Evolutionary conservation across 2,329 filamentous ascomycete species (phyloP).

Genomic region (Penicillium sp.): DNA sequence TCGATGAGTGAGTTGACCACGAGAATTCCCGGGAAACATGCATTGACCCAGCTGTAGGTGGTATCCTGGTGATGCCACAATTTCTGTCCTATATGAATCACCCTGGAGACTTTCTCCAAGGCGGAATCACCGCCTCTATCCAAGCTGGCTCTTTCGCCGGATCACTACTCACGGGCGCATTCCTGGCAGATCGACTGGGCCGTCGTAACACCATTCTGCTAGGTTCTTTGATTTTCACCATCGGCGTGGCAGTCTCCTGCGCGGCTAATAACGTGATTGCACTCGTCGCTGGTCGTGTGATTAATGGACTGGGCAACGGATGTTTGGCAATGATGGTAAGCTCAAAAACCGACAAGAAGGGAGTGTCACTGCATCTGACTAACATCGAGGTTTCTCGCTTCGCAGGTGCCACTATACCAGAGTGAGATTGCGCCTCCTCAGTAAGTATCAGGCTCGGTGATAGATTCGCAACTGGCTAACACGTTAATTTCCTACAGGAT

Average conservation of each 20-base stretch:
- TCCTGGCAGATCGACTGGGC: slow-evolving; percentile 46
- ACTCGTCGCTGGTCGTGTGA: slow-evolving; percentile 30
- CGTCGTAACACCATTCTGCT: slow-evolving; percentile 44
- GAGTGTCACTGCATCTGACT: background rate
- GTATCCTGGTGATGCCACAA: slow-evolving; percentile 18
- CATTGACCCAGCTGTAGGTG: background rate
- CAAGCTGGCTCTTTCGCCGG: slow-evolving; percentile 49
- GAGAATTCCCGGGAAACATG: background rate
- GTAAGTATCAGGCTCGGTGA: background rate
- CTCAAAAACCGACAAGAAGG: background rate
- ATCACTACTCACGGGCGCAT: slow-evolving; percentile 41
- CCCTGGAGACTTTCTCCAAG: slow-evolving; percentile 25
- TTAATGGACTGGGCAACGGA: slow-evolving; percentile 29
- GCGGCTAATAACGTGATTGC: slow-evolving; percentile 27
- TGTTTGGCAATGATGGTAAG: slow-evolving; percentile 23
- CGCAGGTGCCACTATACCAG: slow-evolving; percentile 8
- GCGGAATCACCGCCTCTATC: slow-evolving; percentile 46
- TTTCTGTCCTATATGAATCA: slow-evolving; percentile 26
- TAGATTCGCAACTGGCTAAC: background rate
- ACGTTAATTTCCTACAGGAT: slow-evolving; percentile 7
- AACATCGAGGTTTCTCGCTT: background rate
- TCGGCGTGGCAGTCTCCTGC: slow-evolving; percentile 36
- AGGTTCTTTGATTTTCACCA: slow-evolving; percentile 44
- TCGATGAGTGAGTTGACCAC: slow-evolving; percentile 3
- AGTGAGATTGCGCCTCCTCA: slow-evolving; percentile 6